A percentile compares a stretch with the other conserved stretches of the same genome.
Conservation (phyloP, 1,284 basidiomycete genomes). For the Microbotryum intermedium region DNA sequence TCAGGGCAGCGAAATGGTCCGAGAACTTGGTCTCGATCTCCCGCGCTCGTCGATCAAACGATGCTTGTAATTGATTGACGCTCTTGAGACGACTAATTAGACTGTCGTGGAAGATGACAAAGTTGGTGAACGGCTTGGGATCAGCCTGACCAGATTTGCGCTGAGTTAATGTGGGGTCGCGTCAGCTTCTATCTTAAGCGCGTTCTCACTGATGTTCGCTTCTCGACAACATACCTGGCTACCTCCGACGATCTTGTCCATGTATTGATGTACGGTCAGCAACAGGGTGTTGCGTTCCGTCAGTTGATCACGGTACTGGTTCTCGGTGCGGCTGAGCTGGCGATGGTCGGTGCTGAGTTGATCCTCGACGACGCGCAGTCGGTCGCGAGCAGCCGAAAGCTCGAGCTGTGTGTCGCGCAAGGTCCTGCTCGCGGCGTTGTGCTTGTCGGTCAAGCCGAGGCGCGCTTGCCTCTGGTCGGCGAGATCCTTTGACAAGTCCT, state of each 20-base stretch:
- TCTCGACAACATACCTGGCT: neutral
- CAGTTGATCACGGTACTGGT: constrained; percentile 76
- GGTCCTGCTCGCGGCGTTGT: constrained; percentile 56
- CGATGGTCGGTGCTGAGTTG: constrained; percentile 76
- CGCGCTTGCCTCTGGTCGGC: constrained; percentile 74
- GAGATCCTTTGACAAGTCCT: constrained; percentile 65
- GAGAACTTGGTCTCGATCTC: constrained; percentile 63
- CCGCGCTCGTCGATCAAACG: constrained; percentile 79
- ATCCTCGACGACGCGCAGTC: constrained; percentile 66
- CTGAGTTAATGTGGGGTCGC: constrained; percentile 5
- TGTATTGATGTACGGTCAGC: constrained; percentile 85
- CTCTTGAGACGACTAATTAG: constrained; percentile 77
- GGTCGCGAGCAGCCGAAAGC: constrained; percentile 56
- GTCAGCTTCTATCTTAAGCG: neutral
- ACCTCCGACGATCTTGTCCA: constrained; percentile 69
- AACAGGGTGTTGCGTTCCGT: constrained; percentile 86
- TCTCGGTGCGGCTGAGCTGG: constrained; percentile 59
- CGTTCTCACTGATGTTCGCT: neutral
- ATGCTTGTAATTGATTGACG: constrained; percentile 68
- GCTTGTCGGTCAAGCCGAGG: constrained; percentile 72
- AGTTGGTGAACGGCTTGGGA: constrained; percentile 80
- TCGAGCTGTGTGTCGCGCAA: constrained; percentile 42
- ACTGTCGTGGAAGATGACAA: constrained; percentile 87
- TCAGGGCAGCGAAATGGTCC: constrained; percentile 65
- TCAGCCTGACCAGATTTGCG: constrained; percentile 46